These are phyloP conservation scores for Hypocrella siamensis DNA, from an alignment of 2,329 filamentous ascomycete species.

Conservation along the genomic window DNA sequence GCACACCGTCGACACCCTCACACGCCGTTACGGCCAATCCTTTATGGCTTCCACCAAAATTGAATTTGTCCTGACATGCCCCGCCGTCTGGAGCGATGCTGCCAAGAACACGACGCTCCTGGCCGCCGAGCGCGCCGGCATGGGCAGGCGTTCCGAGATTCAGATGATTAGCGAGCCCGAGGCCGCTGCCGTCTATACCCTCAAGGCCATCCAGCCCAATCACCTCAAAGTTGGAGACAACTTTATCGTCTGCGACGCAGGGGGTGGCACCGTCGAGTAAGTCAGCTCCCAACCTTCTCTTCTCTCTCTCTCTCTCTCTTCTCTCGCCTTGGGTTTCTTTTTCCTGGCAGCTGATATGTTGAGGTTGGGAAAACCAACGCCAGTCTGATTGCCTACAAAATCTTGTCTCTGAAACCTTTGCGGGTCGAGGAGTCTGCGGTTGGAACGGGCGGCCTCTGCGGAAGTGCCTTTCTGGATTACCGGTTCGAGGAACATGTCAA, in stretches of 20 bases:
- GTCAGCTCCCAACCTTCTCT: conserved; percentile 9
- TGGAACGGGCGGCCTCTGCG: conserved; percentile 62
- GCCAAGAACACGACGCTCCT: conserved; percentile 73
- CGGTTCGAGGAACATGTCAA: conserved; percentile 66
- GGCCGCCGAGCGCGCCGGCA: conserved; percentile 63
- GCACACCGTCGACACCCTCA: conserved; percentile 67
- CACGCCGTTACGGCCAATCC: conserved; percentile 56
- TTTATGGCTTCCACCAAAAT: conserved; percentile 65
- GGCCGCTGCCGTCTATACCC: conserved; percentile 63
- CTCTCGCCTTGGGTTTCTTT: background rate
- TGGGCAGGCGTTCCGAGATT: conserved; percentile 54
- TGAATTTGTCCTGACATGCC: conserved; percentile 67
- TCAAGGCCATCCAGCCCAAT: conserved; percentile 66
- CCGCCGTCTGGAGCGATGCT: conserved; percentile 71
- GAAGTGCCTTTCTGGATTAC: conserved; percentile 67
- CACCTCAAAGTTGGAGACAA: conserved; percentile 53
- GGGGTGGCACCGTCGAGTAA: conserved; percentile 52
- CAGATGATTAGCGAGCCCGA: conserved; percentile 73
- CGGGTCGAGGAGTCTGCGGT: conserved; percentile 66
- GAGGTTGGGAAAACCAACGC: background rate
- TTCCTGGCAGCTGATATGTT: no score
- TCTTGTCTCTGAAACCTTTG: conserved; percentile 56
- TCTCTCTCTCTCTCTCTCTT: background rate
- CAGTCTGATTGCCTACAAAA: conserved; percentile 64
- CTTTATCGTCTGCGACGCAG: conserved; percentile 47